Evolutionary conservation across 2,329 filamentous ascomycete species (phyloP), one percentile per base, ranked within the genome.

Genomic region (Botrytis cinerea): DNA sequence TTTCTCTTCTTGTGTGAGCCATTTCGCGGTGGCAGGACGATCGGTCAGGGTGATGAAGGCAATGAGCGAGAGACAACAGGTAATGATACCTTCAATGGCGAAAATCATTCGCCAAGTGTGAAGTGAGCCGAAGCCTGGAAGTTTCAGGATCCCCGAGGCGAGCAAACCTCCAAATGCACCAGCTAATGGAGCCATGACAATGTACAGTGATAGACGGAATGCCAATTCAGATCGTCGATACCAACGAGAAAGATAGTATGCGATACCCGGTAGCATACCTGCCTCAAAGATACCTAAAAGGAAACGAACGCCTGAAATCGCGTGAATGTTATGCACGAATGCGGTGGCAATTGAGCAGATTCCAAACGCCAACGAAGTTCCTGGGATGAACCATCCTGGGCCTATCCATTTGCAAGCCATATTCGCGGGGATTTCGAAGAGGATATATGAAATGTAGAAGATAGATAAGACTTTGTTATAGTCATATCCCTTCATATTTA

Each of bases 361-460:
- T 9, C 90, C 91, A 76, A 93, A 93, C 59, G 85, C 84, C 1
- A 93, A 82, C 0, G 89, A 87, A 46, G 87, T 88, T 6, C 83
- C 79, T 0, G 92, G 91, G 28, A 93, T 86, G 79, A 90, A 93
- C 89, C 90, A 93, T 51, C 90, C 91, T 0, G 92, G 92, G 0
- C 91, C 91, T 7, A 93, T 83, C 84, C 85, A 89, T 81, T 93
- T 94, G 84, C 91, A 93, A 28, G 85, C 81, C 74, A 93, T 86
- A 75, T 90, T 93, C 72, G 85, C 85, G 0, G 92, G 84, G 1
- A 94, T 91, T 80, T 93, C 89, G 76, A 92, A 92, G 66, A 93
- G 40, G 77, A 93, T 92, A 81, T 94, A 94, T 12, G 88, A 88
- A 79, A 94, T 85, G 81, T 92, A 93, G 82, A 93, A 93, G 75